Percentiles rank a stretch among this genome's conserved stretches.
These are phyloP conservation scores for Salicornia ramosissima DNA, from an alignment of 148 eudicot genomes.

Conservation along the genomic window DNA sequence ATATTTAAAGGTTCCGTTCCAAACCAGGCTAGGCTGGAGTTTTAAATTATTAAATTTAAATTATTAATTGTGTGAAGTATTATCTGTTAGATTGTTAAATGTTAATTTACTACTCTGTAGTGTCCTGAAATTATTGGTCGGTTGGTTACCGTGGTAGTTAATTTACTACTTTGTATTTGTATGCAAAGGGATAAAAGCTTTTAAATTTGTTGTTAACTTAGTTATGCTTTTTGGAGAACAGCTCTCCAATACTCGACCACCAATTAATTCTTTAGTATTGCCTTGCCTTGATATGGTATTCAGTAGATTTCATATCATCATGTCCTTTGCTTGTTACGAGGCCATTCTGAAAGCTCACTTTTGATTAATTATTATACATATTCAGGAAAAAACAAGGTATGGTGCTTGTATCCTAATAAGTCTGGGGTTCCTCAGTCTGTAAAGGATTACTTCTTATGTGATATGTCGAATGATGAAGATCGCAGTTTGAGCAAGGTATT, in stretches of 20 bases:
- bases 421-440: constrained; percentile 59
- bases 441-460: constrained; percentile 44
- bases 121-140: too few relatives aligned
- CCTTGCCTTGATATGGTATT: background rate
- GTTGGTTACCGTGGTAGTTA: background rate
- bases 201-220: background rate
- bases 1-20: too few relatives aligned
- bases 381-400: constrained; percentile 73
- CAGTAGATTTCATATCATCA: constrained; percentile 2
- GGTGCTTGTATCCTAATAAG: constrained; percentile 89
- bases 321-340: constrained; percentile 6
- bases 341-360: background rate
- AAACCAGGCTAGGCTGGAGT: too few relatives aligned
- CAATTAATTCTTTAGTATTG: background rate
- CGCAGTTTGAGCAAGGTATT: constrained; percentile 25
- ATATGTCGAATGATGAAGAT: constrained; percentile 22
- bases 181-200: background rate
- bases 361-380: constrained; percentile 9
- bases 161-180: background rate
- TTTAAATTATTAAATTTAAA: background rate
- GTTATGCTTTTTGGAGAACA: background rate
- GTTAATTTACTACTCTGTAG: background rate
- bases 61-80: background rate
- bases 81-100: background rate
- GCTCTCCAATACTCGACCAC: background rate